Conservation (phyloP, 257 asterid genomes). For the Mentha longifolia region DNA sequence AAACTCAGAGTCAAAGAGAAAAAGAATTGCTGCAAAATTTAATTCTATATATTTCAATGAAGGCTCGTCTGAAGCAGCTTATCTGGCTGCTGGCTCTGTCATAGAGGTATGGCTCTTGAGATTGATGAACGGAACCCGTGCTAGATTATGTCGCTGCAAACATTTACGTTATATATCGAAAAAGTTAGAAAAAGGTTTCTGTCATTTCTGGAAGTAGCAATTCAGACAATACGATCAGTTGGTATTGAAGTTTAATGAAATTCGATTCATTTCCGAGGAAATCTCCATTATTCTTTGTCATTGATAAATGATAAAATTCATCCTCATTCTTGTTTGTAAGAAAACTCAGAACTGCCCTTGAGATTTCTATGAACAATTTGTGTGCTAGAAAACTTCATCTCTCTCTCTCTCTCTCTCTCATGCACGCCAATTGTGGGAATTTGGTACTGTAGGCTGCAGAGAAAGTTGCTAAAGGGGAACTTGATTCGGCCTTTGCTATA, state of each 20-base stretch:
- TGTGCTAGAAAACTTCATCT: neutral
- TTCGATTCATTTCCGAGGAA: too few species aligned
- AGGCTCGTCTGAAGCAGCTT: slow-evolving; percentile 92
- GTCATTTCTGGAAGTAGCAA: slow-evolving; percentile 10
- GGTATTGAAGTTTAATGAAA: neutral
- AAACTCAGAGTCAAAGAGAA: slow-evolving; percentile 47
- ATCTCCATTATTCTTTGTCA: too few species aligned
- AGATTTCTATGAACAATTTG: too few species aligned
- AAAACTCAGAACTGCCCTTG: too few species aligned
- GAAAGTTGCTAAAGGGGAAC: slow-evolving; percentile 83
- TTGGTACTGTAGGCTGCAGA: slow-evolving; percentile 64
- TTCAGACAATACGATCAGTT: neutral
- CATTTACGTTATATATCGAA: neutral
- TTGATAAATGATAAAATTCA: too few species aligned
- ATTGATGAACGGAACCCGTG: neutral
- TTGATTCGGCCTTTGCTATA: slow-evolving; percentile 87
- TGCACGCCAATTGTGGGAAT: neutral
- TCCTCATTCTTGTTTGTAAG: too few species aligned
- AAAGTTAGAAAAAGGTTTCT: neutral
- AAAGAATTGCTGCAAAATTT: slow-evolving; percentile 49
- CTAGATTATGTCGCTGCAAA: slow-evolving; percentile 15
- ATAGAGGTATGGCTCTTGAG: slow-evolving; percentile 60
- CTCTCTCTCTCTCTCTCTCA: neutral
- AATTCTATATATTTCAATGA: slow-evolving; percentile 87
- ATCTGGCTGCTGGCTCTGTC: slow-evolving; percentile 92